phyloP scores from a whole-genome alignment of 495 filamentous ascomycete species.

The Talaromyces stipitatus region DNA sequence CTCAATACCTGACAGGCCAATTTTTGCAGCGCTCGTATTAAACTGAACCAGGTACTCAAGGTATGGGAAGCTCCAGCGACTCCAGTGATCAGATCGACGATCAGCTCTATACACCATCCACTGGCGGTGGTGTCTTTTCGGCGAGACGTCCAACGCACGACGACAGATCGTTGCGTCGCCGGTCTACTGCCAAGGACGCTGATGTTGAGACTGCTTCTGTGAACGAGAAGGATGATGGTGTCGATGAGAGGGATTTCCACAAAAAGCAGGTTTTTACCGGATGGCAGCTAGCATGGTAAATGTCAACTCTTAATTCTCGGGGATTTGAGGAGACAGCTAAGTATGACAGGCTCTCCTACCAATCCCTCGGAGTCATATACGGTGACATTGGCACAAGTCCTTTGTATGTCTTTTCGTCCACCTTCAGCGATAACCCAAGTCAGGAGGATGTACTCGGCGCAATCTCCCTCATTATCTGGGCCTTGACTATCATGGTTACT shows the following conservation, averaged over 20 bases:
- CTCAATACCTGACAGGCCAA: neutral
- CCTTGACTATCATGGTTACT: conserved; percentile 63
- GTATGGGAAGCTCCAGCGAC: neutral
- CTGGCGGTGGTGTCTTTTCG: conserved; percentile 4
- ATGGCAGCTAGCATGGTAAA: conserved; percentile 1
- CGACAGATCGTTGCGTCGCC: neutral
- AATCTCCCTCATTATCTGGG: conserved; percentile 68
- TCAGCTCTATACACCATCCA: neutral
- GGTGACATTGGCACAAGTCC: conserved; percentile 73
- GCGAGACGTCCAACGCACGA: neutral
- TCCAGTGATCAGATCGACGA: neutral
- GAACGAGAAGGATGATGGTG: conserved; percentile 19
- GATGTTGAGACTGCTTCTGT: conserved; percentile 14
- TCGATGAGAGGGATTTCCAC: conserved; percentile 20
- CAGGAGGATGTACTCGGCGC: conserved; percentile 59
- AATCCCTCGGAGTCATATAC: conserved; percentile 66
- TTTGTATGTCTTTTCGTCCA: conserved; percentile 66
- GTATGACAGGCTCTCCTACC: conserved; percentile 49
- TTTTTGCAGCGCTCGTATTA: too few relatives aligned
- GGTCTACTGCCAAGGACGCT: neutral
- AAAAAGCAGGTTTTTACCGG: conserved; percentile 11
- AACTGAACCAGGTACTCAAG: too few relatives aligned
- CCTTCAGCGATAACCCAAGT: conserved; percentile 49
- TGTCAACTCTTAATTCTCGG: neutral
- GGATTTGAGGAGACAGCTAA: neutral